phyloP scores from a whole-genome alignment of 805 yeast species.

The Ogataea glucozyma region DNA sequence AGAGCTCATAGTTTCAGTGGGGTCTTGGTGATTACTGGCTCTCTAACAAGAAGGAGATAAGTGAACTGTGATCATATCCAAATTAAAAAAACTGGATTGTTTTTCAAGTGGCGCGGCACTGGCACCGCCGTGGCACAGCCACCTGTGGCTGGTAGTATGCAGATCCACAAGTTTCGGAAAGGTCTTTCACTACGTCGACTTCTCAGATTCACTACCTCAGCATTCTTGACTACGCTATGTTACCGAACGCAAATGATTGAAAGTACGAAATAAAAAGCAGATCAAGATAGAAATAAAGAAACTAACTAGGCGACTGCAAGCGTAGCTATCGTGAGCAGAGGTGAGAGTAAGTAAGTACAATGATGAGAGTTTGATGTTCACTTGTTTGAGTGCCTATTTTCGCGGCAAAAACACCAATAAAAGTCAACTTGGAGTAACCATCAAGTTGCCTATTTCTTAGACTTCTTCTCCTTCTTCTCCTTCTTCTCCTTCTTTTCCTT shows the following conservation, averaged over 20 bases:
- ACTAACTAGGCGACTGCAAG: constrained; percentile 8
- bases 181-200: neutral
- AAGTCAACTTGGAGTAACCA: neutral
- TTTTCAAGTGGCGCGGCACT: too few species aligned
- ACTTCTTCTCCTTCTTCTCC: constrained; percentile 23
- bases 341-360: constrained; percentile 2
- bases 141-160: too few species aligned
- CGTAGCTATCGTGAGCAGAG: constrained; percentile 6
- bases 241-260: constrained; percentile 6
- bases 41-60: too few species aligned
- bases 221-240: neutral
- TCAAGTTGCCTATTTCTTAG: constrained; percentile 17
- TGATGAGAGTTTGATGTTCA: constrained; percentile 1
- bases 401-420: constrained; percentile 4
- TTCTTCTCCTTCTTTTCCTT: constrained; percentile 23
- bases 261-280: constrained; percentile 6
- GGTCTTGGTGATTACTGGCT: neutral
- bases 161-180: too few species aligned
- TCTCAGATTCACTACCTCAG: too few species aligned
- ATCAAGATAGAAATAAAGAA: constrained; percentile 6
- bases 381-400: constrained; percentile 3
- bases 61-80: too few species aligned
- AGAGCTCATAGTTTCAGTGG: constrained; percentile 2
- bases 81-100: too few species aligned
- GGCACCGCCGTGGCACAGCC: too few species aligned